Evolutionary conservation across 441 rosid genomes (phyloP), one percentile per base, ranked within the genome.

Genomic region (Breynia disticha): DNA sequence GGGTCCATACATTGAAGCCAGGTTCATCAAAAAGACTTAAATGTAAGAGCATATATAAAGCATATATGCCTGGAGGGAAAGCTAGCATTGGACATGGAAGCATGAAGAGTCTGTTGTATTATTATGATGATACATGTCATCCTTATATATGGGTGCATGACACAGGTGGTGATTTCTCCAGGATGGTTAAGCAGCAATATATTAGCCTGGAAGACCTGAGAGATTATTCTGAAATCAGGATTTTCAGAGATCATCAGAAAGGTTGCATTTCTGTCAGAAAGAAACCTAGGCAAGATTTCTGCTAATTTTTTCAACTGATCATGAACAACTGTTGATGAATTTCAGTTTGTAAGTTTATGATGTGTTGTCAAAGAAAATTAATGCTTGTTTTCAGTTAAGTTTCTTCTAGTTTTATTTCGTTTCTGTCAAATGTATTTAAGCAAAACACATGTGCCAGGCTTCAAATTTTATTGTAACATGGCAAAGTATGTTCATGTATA

Each of bases 121-220:
- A 77, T 74, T 73, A 78, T 24, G 97, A 90, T 46, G 86, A 84
- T 66, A 78, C 95, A 0, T 82, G 87, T 39, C 84, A 74, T 39
- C 97, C 94, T 24, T 90, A 90, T 60, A 76, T 90, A 10, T 90
- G 97, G 97, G 79, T 86, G 5, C 82, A 86, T 41, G 95, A 82
- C 56, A 65, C 73, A 0, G 88, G 84, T 12, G 83, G 79, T 5
- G 95, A 79, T 70, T 78, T 83, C 42, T 75, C 84, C 1, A 84
- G 83, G 69, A 86, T 84, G 86, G 95, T 84, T 43, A 90, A 84
- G 81, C 93, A 89, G 65, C 95, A 89, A 67, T 90, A 82, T 53
- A 65, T 86, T 56, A 82, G 97, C 59, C 84, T 90, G 1, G 86
- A 86, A 44, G 97, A 90, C 66, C 67, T 90, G 19, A 79, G 87